Evolutionary conservation across 163 green algal genomes (phyloP), one percentile per base, ranked within the genome.

Genomic region (Scenedesmus sp.): DNA sequence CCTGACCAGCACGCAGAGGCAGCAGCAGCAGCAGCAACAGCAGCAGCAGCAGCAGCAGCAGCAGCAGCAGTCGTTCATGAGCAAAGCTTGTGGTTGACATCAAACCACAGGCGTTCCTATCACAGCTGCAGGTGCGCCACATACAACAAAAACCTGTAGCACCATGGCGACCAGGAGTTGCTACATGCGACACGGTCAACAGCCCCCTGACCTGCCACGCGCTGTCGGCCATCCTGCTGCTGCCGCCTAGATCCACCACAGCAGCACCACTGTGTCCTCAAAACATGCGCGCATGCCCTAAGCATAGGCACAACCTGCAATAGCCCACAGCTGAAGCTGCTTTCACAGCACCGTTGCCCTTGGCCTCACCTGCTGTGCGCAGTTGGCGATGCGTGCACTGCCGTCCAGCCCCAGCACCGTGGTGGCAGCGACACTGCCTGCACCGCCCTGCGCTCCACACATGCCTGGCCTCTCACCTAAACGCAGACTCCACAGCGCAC

Each of bases 311-410:
- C 0, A 85, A 73, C 10, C 12, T 34, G 9, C n/a, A 20, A 23
- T 4, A 10, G 23, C 2, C 9, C 0, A 13, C 54, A 87, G 55
- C 55, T 1, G 55, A 0, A 73, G 56, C 82, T 54, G 55, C 82
- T 67, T 3, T 20, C 52, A n/a, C 5, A n/a, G 46, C 76, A n/a
- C 10, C 16, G 13, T 13, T 46, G 34, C 34, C 0, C 0, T 15
- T 20, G 62, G 62, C 62, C 10, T 73, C 12, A 73, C 12, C 62
- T 73, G 26, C 15, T 82, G 60, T 1, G 97, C 97, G 60, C 96
- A 91, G 57, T 62, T 70, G 0, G 97, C 96, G 26, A 99, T 99
- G 64, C 90, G 81, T 76, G 94, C 86, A 77, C 93, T 97, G 66
- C 95, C 97, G 79, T 99, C 62, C 62, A 70, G 62, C 62, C 62